phyloP scores from a whole-genome alignment of 345 rosid species.

The Microcos paniculata region DNA sequence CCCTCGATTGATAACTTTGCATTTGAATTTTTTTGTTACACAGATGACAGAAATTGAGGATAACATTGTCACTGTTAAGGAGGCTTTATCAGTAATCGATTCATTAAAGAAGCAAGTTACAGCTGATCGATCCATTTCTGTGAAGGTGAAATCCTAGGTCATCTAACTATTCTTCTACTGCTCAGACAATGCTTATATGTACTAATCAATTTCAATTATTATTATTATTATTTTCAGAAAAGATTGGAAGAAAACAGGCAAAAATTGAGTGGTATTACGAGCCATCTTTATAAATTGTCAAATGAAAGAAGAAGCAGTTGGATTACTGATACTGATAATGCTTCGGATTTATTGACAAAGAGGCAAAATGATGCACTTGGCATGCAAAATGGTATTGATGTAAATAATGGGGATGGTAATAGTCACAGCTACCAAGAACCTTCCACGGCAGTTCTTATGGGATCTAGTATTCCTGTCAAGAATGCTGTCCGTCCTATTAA shows the following conservation, averaged over 20 bases:
- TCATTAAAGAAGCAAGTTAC: conserved; percentile 48
- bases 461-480: conserved; percentile 75
- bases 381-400: conserved; percentile 59
- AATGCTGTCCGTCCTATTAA: conserved; percentile 74
- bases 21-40: conserved; percentile 3
- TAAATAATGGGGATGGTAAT: conserved; percentile 51
- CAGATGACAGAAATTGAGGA: conserved; percentile 35
- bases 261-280: conserved; percentile 58
- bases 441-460: conserved; percentile 62
- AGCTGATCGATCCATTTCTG: conserved; percentile 53
- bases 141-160: conserved; percentile 50
- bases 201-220: conserved; percentile 2
- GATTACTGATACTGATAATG: conserved; percentile 26
- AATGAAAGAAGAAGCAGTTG: conserved; percentile 52
- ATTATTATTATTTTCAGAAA: conserved; percentile 48
- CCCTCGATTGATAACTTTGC: background rate
- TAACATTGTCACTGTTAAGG: conserved; percentile 33
- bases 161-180: background rate
- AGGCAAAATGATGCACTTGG: conserved; percentile 72
- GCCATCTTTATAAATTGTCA: conserved; percentile 46
- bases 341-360: conserved; percentile 64
- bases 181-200: background rate
- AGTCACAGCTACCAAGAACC: conserved; percentile 48
- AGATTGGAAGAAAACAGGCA: conserved; percentile 72
- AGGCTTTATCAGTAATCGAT: conserved; percentile 30